Evolutionary conservation across 768 basidiomycete species (phyloP).

Genomic region (Pleurotus ostreatus): DNA sequence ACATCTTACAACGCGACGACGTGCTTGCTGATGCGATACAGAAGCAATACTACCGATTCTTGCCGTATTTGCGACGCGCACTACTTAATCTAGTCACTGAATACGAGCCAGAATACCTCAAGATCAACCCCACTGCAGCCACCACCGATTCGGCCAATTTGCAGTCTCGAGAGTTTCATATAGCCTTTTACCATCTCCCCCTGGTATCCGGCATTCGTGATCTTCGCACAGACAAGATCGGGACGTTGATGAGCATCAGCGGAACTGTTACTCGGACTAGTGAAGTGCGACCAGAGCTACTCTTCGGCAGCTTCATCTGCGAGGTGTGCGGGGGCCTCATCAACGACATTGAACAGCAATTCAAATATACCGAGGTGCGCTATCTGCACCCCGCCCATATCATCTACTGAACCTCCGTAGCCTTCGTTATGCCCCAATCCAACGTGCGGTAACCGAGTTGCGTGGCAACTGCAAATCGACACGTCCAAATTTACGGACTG

Average conservation of each 20-base stretch:
- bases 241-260: conserved; percentile 90
- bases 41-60: conserved; percentile 94
- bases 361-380: conserved; percentile 95
- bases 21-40: conserved; percentile 92
- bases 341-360: conserved; percentile 96
- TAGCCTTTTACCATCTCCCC: conserved; percentile 94
- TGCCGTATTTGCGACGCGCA: conserved; percentile 91
- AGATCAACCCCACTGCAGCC: conserved; percentile 88
- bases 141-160: conserved; percentile 84
- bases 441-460: conserved; percentile 84
- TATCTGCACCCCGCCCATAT: background rate
- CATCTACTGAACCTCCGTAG: conserved; percentile 34
- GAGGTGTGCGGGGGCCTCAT: conserved; percentile 84
- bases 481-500: conserved; percentile 97
- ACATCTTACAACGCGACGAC: conserved; percentile 87
- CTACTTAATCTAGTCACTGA: conserved; percentile 85
- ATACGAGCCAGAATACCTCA: conserved; percentile 91
- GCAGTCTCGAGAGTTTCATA: conserved; percentile 88
- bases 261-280: conserved; percentile 97
- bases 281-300: conserved; percentile 92
- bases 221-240: conserved; percentile 89
- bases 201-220: conserved; percentile 94
- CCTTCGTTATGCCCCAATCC: conserved; percentile 93
- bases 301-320: conserved; percentile 92
- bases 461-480: conserved; percentile 95